phyloP scores from a whole-genome alignment of 495 filamentous ascomycete species.

The Pyrenopolyporus hunteri region DNA sequence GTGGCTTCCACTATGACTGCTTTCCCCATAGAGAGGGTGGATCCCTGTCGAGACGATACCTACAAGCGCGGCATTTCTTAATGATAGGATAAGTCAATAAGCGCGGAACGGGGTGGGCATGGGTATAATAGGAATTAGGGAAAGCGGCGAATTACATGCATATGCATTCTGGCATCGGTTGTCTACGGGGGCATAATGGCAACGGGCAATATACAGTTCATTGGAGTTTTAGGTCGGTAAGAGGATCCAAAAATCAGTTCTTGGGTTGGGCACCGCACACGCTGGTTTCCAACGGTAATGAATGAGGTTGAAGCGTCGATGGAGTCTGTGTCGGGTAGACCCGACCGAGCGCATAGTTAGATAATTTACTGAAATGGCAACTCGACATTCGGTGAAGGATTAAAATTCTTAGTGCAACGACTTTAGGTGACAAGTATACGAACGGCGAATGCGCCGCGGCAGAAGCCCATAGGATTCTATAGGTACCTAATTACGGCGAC shows the following conservation, averaged over 20 bases:
- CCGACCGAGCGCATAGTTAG: constrained; percentile 20
- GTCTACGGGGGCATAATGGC: background rate
- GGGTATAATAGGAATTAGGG: constrained; percentile 19
- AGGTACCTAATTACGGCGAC: no score
- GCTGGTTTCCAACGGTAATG: background rate
- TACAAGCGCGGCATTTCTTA: constrained; percentile 14
- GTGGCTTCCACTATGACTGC: constrained; percentile 10
- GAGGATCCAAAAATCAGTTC: background rate
- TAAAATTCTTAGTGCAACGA: background rate
- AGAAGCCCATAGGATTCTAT: constrained; percentile 6
- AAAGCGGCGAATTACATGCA: constrained; percentile 6
- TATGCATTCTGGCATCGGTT: constrained; percentile 27
- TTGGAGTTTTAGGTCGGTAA: constrained; percentile 7
- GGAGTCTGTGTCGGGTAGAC: background rate
- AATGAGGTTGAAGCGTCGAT: constrained; percentile 5
- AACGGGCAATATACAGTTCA: constrained; percentile 14
- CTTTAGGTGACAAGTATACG: constrained; percentile 1
- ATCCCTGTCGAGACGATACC: constrained; percentile 26
- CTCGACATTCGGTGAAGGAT: constrained; percentile 23
- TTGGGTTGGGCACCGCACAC: background rate
- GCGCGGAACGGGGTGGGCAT: constrained; percentile 1
- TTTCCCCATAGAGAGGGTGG: constrained; percentile 25
- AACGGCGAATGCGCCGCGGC: constrained; percentile 14
- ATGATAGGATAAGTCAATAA: constrained; percentile 15
- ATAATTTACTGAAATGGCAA: constrained; percentile 28